Conservation (phyloP, 306 rosid species). For the Glycyrrhiza uralensis region DNA sequence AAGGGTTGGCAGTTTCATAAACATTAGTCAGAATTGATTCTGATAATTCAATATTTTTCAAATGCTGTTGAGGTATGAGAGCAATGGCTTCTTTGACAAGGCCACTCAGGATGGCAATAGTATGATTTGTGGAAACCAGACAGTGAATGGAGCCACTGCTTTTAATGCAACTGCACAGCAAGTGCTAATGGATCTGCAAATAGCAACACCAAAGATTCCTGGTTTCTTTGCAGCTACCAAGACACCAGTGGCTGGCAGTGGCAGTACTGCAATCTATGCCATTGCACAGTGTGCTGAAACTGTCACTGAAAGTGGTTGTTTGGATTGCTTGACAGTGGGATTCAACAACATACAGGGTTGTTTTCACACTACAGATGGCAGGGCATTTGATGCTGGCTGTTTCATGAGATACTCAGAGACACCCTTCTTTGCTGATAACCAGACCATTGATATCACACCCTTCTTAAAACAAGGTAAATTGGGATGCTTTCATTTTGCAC, state of each 20-base stretch:
- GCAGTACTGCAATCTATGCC: conserved; percentile 37
- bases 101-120: conserved; percentile 33
- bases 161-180: conserved; percentile 10
- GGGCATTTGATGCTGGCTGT: conserved; percentile 60
- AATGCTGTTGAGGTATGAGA: conserved; percentile 31
- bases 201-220: conserved; percentile 36
- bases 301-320: conserved; percentile 32
- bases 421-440: conserved; percentile 52
- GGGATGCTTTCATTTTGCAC: neutral
- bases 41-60: neutral
- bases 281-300: conserved; percentile 59
- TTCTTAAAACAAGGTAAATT: conserved; percentile 31
- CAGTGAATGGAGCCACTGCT: conserved; percentile 13
- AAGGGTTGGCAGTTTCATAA: no score
- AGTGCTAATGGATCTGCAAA: conserved; percentile 19
- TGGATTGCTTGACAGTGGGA: conserved; percentile 36
- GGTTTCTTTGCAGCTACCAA: conserved; percentile 45
- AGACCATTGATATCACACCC: conserved; percentile 41
- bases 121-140: conserved; percentile 28
- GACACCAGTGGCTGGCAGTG: conserved; percentile 23
- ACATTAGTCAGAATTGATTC: neutral
- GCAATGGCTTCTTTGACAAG: conserved; percentile 32
- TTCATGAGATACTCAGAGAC: conserved; percentile 59
- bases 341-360: conserved; percentile 30
- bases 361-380: conserved; percentile 46